Evolutionary conservation across 306 rosid genomes (phyloP).

Genomic region (Castanea sativa): DNA sequence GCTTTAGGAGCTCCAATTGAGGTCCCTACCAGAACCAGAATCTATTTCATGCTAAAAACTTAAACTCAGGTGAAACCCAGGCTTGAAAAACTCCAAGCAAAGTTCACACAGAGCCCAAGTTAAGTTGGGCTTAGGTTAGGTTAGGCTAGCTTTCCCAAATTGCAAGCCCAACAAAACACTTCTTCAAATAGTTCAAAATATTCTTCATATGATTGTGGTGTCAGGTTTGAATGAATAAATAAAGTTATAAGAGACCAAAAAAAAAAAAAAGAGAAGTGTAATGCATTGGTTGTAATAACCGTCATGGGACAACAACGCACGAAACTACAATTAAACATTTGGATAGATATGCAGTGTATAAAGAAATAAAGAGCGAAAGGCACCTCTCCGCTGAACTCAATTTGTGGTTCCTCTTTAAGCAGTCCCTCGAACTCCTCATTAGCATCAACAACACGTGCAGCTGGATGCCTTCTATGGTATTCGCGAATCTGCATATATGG

Average conservation of each 20-base stretch:
- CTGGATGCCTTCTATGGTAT: conserved; percentile 92
- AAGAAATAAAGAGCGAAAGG: conserved; percentile 13
- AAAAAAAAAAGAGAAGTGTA: background rate
- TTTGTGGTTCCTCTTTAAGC: conserved; percentile 84
- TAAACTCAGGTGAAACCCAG: background rate
- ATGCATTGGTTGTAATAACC: background rate
- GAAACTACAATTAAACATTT: background rate
- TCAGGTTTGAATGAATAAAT: background rate
- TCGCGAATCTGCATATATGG: conserved; percentile 75
- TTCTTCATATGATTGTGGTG: background rate
- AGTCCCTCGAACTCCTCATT: conserved; percentile 66
- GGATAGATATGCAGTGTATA: background rate
- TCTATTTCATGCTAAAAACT: background rate
- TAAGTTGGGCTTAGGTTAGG: background rate
- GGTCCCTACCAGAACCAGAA: background rate
- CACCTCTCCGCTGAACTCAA: conserved; percentile 98
- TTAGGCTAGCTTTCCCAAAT: background rate
- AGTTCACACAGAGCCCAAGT: background rate
- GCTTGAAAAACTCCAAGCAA: background rate
- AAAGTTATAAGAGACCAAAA: background rate
- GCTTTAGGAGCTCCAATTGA: background rate
- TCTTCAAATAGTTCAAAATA: background rate
- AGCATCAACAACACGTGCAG: conserved; percentile 83
- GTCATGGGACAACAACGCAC: background rate
- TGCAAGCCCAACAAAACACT: background rate